Percentiles rank a stretch among this genome's conserved stretches.
phyloP scores from a whole-genome alignment of 371 early-diverging fungal genomes.

The Rhizopus stolonifer region DNA sequence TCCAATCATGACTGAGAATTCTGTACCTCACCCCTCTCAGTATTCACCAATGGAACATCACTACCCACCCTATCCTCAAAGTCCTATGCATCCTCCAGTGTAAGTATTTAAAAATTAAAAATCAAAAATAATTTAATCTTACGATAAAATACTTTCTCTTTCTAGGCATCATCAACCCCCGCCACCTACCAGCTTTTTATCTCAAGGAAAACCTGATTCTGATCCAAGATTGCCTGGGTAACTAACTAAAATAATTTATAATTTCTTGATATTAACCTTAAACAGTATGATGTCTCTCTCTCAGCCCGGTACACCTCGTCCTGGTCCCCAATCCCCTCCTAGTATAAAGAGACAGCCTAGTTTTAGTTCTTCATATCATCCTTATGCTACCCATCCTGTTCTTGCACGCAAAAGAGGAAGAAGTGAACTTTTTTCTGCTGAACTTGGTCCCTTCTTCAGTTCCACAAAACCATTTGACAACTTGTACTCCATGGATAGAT shows the following conservation, averaged over 20 bases:
- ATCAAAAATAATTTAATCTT: slow-evolving; percentile 4
- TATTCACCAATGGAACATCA: slow-evolving; percentile 28
- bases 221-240: slow-evolving; percentile 50
- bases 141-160: background rate
- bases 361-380: slow-evolving; percentile 32
- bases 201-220: slow-evolving; percentile 26
- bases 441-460: slow-evolving; percentile 62
- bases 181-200: slow-evolving; percentile 26
- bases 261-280: slow-evolving; percentile 8
- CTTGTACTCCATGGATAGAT: slow-evolving; percentile 60
- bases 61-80: slow-evolving; percentile 31
- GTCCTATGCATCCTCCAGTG: slow-evolving; percentile 35
- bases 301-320: slow-evolving; percentile 52
- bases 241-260: too few relatives aligned
- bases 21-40: slow-evolving; percentile 25
- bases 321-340: slow-evolving; percentile 22
- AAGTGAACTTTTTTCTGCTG: slow-evolving; percentile 38
- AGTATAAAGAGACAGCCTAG: slow-evolving; percentile 22
- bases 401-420: slow-evolving; percentile 38
- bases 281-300: slow-evolving; percentile 45
- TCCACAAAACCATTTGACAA: slow-evolving; percentile 65
- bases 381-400: slow-evolving; percentile 28
- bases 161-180: slow-evolving; percentile 29
- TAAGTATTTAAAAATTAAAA: too few relatives aligned
- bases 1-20: slow-evolving; percentile 25